Conservation (phyloP, 2,329 filamentous ascomycete species). For the Curvularia sp. region DNA sequence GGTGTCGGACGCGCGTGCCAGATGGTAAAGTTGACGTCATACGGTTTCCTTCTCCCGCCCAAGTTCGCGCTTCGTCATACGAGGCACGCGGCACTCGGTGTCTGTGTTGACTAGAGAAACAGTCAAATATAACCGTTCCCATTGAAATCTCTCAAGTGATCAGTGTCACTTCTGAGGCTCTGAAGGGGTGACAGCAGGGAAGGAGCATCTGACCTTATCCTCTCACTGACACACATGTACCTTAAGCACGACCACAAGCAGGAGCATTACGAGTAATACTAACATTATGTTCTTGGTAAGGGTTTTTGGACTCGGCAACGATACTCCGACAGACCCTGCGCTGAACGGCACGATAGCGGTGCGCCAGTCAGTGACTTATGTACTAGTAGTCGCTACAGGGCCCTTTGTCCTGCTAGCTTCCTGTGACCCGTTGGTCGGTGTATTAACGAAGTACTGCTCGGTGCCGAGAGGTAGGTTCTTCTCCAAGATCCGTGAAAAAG, state of each 20-base stretch:
- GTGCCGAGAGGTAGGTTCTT: background rate
- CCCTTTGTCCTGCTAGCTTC: background rate
- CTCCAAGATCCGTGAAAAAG: background rate
- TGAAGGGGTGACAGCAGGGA: slow-evolving; percentile 7
- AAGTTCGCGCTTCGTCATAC: slow-evolving; percentile 4
- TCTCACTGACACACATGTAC: slow-evolving; percentile 2
- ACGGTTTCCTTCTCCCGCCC: background rate
- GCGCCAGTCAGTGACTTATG: slow-evolving; percentile 6
- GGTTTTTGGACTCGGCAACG: slow-evolving; percentile 10
- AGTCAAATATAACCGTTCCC: slow-evolving; percentile 6
- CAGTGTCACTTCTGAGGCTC: slow-evolving; percentile 7
- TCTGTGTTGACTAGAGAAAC: slow-evolving; percentile 2
- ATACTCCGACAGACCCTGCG: slow-evolving; percentile 13
- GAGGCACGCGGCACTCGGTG: slow-evolving; percentile 3
- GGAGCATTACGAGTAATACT: background rate
- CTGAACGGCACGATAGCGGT: slow-evolving; percentile 4
- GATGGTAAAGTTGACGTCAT: slow-evolving; percentile 19
- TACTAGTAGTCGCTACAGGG: slow-evolving; percentile 5
- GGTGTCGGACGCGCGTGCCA: slow-evolving; percentile 5
- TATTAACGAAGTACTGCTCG: background rate
- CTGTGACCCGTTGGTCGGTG: background rate
- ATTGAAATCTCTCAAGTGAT: slow-evolving; percentile 2
- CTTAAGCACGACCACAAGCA: background rate
- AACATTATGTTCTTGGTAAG: slow-evolving; percentile 1
- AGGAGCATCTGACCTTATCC: slow-evolving; percentile 10